These are phyloP conservation scores for Phytophthora fragariae DNA, from an alignment of 352 stramenopile genomes.

Conservation along the genomic window DNA sequence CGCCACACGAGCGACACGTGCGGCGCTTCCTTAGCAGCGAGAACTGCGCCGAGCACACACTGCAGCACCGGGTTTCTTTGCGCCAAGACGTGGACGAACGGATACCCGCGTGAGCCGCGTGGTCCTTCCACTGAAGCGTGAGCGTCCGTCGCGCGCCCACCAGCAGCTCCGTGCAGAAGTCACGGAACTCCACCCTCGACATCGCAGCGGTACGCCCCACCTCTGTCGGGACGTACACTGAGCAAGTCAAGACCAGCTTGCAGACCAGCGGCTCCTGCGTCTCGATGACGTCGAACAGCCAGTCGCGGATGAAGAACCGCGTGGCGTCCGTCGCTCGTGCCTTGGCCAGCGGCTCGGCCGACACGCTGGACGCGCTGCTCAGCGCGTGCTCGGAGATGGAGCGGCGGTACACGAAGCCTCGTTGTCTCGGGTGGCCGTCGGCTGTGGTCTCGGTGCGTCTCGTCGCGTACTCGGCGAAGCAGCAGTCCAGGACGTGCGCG, in stretches of 20 bases:
- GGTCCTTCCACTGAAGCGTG: slow-evolving; percentile 63
- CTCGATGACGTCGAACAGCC: slow-evolving; percentile 74
- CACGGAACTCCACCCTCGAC: slow-evolving; percentile 60
- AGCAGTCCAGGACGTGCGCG: slow-evolving; percentile 60
- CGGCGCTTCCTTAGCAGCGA: slow-evolving; percentile 71
- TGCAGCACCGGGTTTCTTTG: slow-evolving; percentile 50
- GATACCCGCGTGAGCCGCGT: slow-evolving; percentile 35
- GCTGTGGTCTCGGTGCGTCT: slow-evolving; percentile 39
- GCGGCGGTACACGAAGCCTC: slow-evolving; percentile 79
- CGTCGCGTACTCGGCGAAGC: slow-evolving; percentile 69
- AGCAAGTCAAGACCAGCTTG: slow-evolving; percentile 76
- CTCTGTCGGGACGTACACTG: slow-evolving; percentile 51
- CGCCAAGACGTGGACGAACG: slow-evolving; percentile 37
- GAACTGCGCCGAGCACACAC: slow-evolving; percentile 67
- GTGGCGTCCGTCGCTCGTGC: slow-evolving; percentile 39
- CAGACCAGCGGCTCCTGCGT: slow-evolving; percentile 64
- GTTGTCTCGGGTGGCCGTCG: slow-evolving; percentile 35
- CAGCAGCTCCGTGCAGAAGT: slow-evolving; percentile 69
- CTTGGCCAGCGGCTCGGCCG: slow-evolving; percentile 44
- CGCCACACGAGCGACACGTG: slow-evolving; percentile 58
- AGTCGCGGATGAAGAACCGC: slow-evolving; percentile 72
- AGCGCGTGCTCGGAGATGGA: slow-evolving; percentile 66
- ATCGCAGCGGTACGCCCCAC: background rate
- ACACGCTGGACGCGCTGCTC: slow-evolving; percentile 56
- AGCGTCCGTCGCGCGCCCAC: slow-evolving; percentile 60